Evolutionary conservation across 2,329 filamentous ascomycete species (phyloP).

Genomic region (Didymella arachidicola): DNA sequence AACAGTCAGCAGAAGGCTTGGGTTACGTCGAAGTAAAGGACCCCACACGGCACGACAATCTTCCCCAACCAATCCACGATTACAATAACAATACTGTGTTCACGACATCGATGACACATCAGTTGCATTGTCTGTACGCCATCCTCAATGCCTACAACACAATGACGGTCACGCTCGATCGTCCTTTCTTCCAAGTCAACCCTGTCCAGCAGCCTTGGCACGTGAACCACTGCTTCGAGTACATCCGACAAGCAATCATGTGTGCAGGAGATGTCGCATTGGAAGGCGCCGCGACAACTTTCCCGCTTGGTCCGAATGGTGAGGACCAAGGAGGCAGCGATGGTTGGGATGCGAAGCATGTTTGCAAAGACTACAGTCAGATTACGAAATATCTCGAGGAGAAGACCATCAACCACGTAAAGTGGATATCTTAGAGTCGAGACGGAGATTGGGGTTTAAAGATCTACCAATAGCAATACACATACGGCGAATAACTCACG

Average conservation of each 20-base stretch:
- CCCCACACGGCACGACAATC: slow-evolving; percentile 33
- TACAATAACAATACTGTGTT: slow-evolving; percentile 42
- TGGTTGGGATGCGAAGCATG: slow-evolving; percentile 46
- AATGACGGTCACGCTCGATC: slow-evolving; percentile 28
- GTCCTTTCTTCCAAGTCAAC: slow-evolving; percentile 15
- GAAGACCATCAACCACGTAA: slow-evolving; percentile 38
- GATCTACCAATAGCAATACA: slow-evolving; percentile 2
- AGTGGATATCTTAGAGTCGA: slow-evolving; percentile 36
- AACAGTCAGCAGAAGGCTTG: slow-evolving; percentile 35
- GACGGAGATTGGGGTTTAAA: background rate
- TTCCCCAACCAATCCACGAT: slow-evolving; percentile 45
- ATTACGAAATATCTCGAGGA: slow-evolving; percentile 42
- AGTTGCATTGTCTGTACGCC: slow-evolving; percentile 47
- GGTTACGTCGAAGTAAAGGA: slow-evolving; percentile 43
- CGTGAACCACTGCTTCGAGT: slow-evolving; percentile 48
- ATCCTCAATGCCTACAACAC: slow-evolving; percentile 46
- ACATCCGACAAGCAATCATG: slow-evolving; percentile 46
- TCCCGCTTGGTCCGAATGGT: slow-evolving; percentile 34
- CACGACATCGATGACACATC: slow-evolving; percentile 46
- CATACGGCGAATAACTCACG: background rate
- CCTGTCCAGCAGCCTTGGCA: slow-evolving; percentile 46
- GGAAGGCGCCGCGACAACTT: slow-evolving; percentile 45
- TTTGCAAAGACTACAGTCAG: slow-evolving; percentile 45
- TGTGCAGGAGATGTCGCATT: slow-evolving; percentile 46
- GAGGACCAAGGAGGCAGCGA: slow-evolving; percentile 46